phyloP scores from a whole-genome alignment of 2,329 filamentous ascomycete species.

The Fusarium begoniae region DNA sequence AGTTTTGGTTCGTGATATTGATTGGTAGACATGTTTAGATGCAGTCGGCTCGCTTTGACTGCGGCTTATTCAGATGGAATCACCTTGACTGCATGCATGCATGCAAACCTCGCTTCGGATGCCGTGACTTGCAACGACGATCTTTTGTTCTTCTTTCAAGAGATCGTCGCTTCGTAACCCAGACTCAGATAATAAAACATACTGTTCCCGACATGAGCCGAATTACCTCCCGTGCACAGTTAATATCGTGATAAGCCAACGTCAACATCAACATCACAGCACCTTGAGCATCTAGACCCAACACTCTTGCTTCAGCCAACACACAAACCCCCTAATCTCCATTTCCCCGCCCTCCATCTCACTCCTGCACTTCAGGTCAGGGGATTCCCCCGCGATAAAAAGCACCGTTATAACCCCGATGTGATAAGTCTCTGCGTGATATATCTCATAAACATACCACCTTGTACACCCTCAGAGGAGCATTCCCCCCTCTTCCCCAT shows the following conservation, averaged over 20 bases:
- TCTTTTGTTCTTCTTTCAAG: neutral
- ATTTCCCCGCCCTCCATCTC: conserved; percentile 11
- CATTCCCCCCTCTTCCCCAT: conserved; percentile 13
- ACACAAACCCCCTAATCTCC: neutral
- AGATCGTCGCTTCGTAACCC: neutral
- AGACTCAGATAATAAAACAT: neutral
- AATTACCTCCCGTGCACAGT: neutral
- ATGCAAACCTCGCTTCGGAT: conserved; percentile 2
- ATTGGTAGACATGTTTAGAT: neutral
- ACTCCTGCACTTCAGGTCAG: neutral
- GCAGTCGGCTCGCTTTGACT: neutral
- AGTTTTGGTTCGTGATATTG: neutral
- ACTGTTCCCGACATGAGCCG: conserved; percentile 16
- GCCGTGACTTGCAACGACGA: conserved; percentile 1
- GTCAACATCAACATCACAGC: neutral
- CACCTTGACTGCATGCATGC: neutral
- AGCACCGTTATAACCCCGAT: neutral
- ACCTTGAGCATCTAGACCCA: neutral
- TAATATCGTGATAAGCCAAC: neutral
- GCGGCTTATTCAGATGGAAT: conserved; percentile 9
- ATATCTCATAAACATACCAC: conserved; percentile 21
- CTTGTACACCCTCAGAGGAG: neutral
- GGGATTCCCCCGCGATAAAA: conserved; percentile 3
- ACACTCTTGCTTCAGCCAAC: neutral
- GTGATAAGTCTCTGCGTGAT: conserved; percentile 13